Percentiles rank a stretch among this genome's conserved stretches.
Conservation (phyloP, 768 basidiomycete species). For the Hygrocybe punicea region DNA sequence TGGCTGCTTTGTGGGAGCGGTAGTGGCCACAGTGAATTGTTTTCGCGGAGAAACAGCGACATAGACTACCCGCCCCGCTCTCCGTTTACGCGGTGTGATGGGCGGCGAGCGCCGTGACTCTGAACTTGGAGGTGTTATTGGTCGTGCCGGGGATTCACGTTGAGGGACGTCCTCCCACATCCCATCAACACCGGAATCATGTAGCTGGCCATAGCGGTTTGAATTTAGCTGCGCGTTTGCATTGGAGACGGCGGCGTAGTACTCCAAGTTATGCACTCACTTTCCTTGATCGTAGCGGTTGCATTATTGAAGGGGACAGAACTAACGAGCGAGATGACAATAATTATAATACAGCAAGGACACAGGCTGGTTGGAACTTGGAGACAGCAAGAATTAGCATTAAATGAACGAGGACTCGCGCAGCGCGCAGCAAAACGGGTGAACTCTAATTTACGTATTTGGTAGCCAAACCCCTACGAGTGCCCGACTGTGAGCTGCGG, state of each 20-base stretch:
- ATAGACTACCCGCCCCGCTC: conserved; percentile 20
- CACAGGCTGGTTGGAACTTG: no score
- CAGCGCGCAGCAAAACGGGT: no score
- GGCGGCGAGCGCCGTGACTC: conserved; percentile 2
- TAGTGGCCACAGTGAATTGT: conserved; percentile 1
- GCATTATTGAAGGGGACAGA: no score
- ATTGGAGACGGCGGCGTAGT: no score
- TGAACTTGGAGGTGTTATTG: not conserved
- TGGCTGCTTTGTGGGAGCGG: not conserved
- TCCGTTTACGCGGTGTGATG: conserved; percentile 31
- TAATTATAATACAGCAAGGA: no score
- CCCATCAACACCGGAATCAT: not conserved
- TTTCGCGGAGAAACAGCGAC: conserved; percentile 21
- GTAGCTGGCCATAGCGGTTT: not conserved
- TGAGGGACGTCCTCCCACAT: not conserved
- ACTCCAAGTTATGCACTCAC: not conserved
- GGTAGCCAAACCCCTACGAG: no score
- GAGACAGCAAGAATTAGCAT: no score
- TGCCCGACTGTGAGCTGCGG: conserved; percentile 48
- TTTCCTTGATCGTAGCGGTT: not conserved
- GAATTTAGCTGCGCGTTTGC: not conserved
- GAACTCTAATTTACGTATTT: no score
- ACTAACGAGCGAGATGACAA: no score
- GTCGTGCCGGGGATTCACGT: not conserved
- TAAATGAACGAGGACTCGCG: no score